Percentiles rank a stretch among this genome's conserved stretches.
Conservation (phyloP, 306 rosid species). For the Fragaria vesca region DNA sequence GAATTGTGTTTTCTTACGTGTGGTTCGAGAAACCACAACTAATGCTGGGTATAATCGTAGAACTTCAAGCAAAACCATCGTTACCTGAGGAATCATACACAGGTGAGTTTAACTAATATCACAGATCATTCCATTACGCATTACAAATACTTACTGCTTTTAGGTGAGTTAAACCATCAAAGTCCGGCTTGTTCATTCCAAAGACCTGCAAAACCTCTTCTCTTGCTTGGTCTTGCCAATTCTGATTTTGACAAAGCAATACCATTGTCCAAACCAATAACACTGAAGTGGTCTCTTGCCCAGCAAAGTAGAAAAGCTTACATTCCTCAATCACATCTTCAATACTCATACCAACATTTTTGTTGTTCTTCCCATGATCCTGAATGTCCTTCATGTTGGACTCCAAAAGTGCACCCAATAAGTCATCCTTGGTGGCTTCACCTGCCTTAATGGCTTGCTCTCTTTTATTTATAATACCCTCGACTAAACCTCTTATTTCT, state of each 20-base stretch:
- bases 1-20: conserved; percentile 28
- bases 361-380: conserved; percentile 35
- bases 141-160: conserved; percentile 45
- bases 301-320: conserved; percentile 52
- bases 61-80: conserved; percentile 53
- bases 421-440: conserved; percentile 32
- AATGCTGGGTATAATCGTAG: conserved; percentile 49
- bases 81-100: conserved; percentile 30
- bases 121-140: neutral
- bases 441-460: conserved; percentile 29
- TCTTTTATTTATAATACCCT: conserved; percentile 32
- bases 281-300: conserved; percentile 55
- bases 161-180: conserved; percentile 45
- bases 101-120: neutral
- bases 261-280: conserved; percentile 57
- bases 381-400: conserved; percentile 43
- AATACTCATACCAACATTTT: conserved; percentile 39
- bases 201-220: conserved; percentile 49
- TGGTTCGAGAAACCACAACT: neutral
- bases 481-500: conserved; percentile 21
- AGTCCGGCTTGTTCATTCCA: conserved; percentile 37
- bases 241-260: conserved; percentile 28
- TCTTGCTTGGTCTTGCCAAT: conserved; percentile 59
- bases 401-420: conserved; percentile 33
- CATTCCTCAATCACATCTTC: conserved; percentile 52